Base-by-base conservation (phyloP, 208 protist genomes). In the Wallacemonas rigidus region DNA sequence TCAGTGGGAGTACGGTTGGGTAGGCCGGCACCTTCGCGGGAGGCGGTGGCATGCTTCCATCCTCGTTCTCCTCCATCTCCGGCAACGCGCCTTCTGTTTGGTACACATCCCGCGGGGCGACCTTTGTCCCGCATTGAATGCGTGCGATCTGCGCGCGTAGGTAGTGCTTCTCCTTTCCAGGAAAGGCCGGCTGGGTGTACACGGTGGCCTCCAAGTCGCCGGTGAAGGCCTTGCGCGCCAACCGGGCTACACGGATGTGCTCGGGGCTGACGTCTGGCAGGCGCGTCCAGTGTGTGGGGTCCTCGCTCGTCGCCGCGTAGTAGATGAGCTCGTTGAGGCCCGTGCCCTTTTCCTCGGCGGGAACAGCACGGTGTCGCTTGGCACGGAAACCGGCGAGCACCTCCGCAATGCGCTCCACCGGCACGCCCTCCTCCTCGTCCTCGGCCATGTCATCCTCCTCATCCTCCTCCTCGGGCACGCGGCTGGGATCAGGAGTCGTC, bases 141-240 rank as follows among this genome's bases (percentile, higher is more conserved):
- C 97, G 94, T 15, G 97, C 93, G 68, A 99, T 98, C 79, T 98
- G 96, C 8, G 97, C 96, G 15, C 97, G 92, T 58, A 99, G 82
- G 79, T 97, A 98, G 77, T 98, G 82, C 69, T 85, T 86, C 82
- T 99, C 97, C 6, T 79, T 68, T 11, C 97, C 97, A 2, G 95
- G 88, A 67, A 99, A 98, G 45, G 81, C 79, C 48, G 97, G 97
- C 75, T 98, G 96, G 15, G 80, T 83, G 65, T 85, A 67, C 6
- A 99, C 89, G 4, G 83, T 39, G 35, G 85, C 85, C 11, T 96
- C 86, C 35, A 99, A 79, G 77, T 98, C 81, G 51, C 97, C 97
- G 2, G 96, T 97, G 74, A 99, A 97, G 41, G 85, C 83, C 69
- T 95, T 91, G 38, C 81, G 81, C 58, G 98, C 91, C 26, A 85